Evolutionary conservation across 306 rosid species (phyloP), one percentile per base, ranked within the genome.

Genomic region (Quercus parvula): DNA sequence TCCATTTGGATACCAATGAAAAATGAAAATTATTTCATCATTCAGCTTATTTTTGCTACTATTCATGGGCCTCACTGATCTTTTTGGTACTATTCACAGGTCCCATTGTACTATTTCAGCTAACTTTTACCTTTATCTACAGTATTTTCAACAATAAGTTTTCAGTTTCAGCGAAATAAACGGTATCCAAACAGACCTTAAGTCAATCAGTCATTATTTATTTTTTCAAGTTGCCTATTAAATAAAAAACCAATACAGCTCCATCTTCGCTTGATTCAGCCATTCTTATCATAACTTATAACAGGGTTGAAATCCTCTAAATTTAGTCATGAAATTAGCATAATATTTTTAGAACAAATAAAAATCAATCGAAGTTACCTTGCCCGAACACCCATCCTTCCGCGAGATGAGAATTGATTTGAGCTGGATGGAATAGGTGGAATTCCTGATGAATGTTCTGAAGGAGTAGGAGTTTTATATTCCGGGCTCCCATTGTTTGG

Each of bases 381-480:
- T 76, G 97, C 80, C 27, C 97, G 86, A 86, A 94, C 89, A 80
- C 97, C 92, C 82, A 89, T 22, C 75, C 96, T 90, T 25, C 92
- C 91, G 14, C 94, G 92, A 71, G 92, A 89, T 66, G 96, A 90
- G 84, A 88, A 92, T 58, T 92, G 98, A 62, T 92, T 94, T 79
- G 96, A 72, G 79, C 84, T 83, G 20, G 97, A 95, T 56, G 98
- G 96, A 41, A 90, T 88, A 6, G 92, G 92, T 51, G 98, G 96
- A 79, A 90, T 89, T 77, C 97, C 98, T 4, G 90, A 84, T 77
- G 77, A 51, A 78, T 57, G 90, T 72, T 88, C 95, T 18, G 86
- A 62, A 74, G 86, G 81, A 76, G 84, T 76, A n/a, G 85, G 77
- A 81, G 82, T 83, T 82, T 78, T 84, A 12, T 76, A 66, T 41